These are phyloP conservation scores for Lupinus albus DNA, from an alignment of 306 rosid species.

Conservation along the genomic window DNA sequence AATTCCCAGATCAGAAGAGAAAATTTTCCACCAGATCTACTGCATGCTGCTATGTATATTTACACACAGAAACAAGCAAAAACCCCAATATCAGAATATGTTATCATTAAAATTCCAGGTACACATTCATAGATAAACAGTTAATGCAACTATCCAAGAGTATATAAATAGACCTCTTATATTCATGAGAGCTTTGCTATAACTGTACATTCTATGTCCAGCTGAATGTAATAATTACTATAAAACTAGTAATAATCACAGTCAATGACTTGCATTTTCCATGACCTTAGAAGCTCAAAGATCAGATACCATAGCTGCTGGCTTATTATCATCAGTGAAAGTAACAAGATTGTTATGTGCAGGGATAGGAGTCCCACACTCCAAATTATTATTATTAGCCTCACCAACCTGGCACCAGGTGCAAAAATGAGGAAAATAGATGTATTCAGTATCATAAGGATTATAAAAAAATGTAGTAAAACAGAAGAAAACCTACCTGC, in stretches of 20 bases:
- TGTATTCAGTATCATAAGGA: constrained; percentile 1
- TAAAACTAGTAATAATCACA: constrained; percentile 48
- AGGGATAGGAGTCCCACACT: constrained; percentile 49
- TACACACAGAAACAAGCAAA: constrained; percentile 32
- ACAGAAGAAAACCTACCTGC: constrained; percentile 53
- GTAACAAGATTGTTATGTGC: constrained; percentile 47
- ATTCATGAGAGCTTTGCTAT: constrained; percentile 57
- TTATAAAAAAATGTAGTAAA: background rate
- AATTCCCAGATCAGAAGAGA: background rate
- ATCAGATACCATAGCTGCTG: constrained; percentile 57
- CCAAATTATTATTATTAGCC: constrained; percentile 59
- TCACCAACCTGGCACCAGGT: constrained; percentile 55
- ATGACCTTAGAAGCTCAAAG: constrained; percentile 44
- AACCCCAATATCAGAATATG: constrained; percentile 21
- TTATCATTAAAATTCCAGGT: constrained; percentile 28
- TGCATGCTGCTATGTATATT: constrained; percentile 7
- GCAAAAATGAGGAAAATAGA: background rate
- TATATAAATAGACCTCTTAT: constrained; percentile 35
- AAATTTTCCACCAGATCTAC: background rate
- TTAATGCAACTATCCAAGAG: constrained; percentile 40
- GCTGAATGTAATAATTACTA: constrained; percentile 48
- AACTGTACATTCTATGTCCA: constrained; percentile 67
- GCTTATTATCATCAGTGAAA: constrained; percentile 58
- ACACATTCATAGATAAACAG: constrained; percentile 36
- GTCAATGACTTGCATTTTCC: constrained; percentile 47